Evolutionary conservation across 352 stramenopile species (phyloP).

Genomic region (Phytophthora quininea): DNA sequence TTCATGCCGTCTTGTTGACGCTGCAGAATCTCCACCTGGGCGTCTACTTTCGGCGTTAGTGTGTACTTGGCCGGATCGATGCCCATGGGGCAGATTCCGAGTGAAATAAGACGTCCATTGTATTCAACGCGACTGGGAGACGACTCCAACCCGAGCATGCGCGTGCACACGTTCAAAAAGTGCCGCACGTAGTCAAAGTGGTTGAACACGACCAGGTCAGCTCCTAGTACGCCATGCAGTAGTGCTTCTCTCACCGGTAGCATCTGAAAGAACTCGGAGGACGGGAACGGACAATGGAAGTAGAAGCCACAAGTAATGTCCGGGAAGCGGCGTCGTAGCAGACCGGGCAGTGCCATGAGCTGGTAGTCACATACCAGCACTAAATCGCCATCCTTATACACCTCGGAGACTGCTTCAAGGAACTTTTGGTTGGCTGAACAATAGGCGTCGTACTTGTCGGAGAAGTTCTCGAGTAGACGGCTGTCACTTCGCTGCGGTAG

Average conservation of each 20-base stretch:
- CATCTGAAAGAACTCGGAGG: constrained; percentile 92
- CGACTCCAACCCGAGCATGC: constrained; percentile 87
- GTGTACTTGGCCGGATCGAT: constrained; percentile 88
- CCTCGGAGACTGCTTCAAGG: constrained; percentile 78
- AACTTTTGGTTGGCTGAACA: constrained; percentile 89
- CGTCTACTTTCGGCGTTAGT: constrained; percentile 57
- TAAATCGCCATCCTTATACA: constrained; percentile 86
- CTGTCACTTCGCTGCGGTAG: constrained; percentile 79
- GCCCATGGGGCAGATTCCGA: constrained; percentile 91
- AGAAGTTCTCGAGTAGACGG: constrained; percentile 81
- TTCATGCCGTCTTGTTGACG: constrained; percentile 73
- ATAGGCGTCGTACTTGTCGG: constrained; percentile 89
- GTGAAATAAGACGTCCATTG: constrained; percentile 85
- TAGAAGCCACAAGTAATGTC: constrained; percentile 88
- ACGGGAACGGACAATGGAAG: constrained; percentile 91
- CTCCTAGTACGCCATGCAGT: constrained; percentile 82
- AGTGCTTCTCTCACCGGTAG: constrained; percentile 77
- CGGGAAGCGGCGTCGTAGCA: constrained; percentile 79
- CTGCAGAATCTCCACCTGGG: constrained; percentile 57
- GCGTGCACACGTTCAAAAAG: constrained; percentile 85
- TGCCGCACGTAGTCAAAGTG: constrained; percentile 91
- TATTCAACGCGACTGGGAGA: constrained; percentile 88
- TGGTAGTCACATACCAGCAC: constrained; percentile 92
- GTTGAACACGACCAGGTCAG: constrained; percentile 90
- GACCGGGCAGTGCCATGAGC: constrained; percentile 81